These are phyloP conservation scores for Cystobasidium onofrii DNA, from an alignment of 768 basidiomycete genomes.

Conservation along the genomic window DNA sequence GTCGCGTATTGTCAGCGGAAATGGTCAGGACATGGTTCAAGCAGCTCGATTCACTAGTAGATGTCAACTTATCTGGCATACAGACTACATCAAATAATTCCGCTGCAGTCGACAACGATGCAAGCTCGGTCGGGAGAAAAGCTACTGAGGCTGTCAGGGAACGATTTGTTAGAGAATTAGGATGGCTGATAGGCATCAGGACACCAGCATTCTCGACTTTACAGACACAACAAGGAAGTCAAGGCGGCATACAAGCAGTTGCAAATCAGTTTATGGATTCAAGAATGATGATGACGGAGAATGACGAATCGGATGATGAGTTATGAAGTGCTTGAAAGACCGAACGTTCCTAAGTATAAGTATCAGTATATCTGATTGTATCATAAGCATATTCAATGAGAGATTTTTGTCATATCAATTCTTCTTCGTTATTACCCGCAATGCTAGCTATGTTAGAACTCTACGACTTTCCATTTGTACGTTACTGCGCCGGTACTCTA, in stretches of 20 bases:
- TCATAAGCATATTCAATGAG: neutral
- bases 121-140: conserved; percentile 18
- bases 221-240: neutral
- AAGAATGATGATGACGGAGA: conserved; percentile 7
- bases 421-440: neutral
- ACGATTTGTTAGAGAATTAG: conserved; percentile 37
- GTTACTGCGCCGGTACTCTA: neutral
- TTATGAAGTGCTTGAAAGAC: conserved; percentile 4
- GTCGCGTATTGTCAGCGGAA: conserved; percentile 34
- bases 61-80: neutral
- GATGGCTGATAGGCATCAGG: conserved; percentile 38
- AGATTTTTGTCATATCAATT: neutral
- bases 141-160: conserved; percentile 39
- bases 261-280: conserved; percentile 21
- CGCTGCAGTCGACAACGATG: neutral
- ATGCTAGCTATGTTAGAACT: too few relatives aligned
- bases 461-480: too few relatives aligned
- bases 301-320: conserved; percentile 24
- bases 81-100: neutral
- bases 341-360: neutral
- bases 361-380: neutral
- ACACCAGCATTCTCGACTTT: neutral
- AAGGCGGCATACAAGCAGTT: conserved; percentile 14
- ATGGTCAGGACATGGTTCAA: conserved; percentile 36
- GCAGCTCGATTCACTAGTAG: conserved; percentile 33